Evolutionary conservation across 1,139 yeast genomes (phyloP).

Genomic region (Schwanniomyces etchellsii): DNA sequence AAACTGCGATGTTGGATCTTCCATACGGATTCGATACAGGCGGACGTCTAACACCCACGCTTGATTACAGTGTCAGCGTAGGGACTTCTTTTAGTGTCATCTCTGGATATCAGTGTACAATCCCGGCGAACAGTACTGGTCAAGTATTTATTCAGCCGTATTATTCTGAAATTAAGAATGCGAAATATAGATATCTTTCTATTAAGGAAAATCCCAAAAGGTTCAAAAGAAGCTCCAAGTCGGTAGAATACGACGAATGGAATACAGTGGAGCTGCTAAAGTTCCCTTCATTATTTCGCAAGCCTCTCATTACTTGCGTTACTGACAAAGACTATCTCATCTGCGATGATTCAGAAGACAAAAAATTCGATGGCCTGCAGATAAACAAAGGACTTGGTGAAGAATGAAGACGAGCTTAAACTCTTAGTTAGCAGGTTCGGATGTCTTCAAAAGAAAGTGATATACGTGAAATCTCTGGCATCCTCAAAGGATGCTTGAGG

Average conservation of each 20-base stretch:
- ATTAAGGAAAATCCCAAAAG: slow-evolving; percentile 3
- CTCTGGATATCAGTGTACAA: slow-evolving; percentile 13
- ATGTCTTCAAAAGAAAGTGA: slow-evolving; percentile 6
- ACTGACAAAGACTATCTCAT: slow-evolving; percentile 10
- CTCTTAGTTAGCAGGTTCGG: too few species aligned
- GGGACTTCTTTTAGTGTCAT: slow-evolving; percentile 8
- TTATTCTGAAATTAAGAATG: slow-evolving; percentile 9
- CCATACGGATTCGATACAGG: slow-evolving; percentile 7
- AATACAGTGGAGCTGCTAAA: slow-evolving; percentile 3
- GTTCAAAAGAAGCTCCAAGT: slow-evolving; percentile 2
- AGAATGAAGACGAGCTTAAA: too few species aligned
- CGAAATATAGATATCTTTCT: slow-evolving; percentile 8
- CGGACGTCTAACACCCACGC: slow-evolving; percentile 1
- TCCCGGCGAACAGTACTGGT: slow-evolving; percentile 15
- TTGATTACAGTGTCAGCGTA: slow-evolving; percentile 6
- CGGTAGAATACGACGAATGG: slow-evolving; percentile 8
- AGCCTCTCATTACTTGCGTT: slow-evolving; percentile 15
- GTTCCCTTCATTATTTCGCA: slow-evolving; percentile 5
- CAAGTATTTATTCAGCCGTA: slow-evolving; percentile 16
- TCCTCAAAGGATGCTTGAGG: slow-evolving; percentile 58
- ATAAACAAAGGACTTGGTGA: too few species aligned
- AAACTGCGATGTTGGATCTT: slow-evolving; percentile 11
- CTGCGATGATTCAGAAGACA: slow-evolving; percentile 2
- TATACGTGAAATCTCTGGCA: slow-evolving; percentile 46
- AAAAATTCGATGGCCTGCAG: too few species aligned